Evolutionary conservation across 345 rosid species (phyloP).

Genomic region (Heritiera littoralis): DNA sequence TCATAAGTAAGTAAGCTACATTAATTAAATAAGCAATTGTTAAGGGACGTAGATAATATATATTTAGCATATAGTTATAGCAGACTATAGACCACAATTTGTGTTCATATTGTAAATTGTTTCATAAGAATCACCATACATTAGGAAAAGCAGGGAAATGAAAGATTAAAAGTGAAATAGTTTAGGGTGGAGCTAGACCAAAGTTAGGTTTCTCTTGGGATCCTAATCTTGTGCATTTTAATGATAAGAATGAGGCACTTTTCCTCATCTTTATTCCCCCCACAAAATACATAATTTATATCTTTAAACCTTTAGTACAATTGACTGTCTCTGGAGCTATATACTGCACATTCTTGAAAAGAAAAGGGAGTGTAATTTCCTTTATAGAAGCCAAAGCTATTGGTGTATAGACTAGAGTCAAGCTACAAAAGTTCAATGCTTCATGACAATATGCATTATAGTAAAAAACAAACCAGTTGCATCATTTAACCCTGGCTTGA

Average conservation of each 20-base stretch:
- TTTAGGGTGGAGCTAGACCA: conserved; percentile 11
- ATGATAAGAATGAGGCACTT: not conserved
- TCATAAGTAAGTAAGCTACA: not conserved
- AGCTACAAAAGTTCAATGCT: not conserved
- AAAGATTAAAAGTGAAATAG: not conserved
- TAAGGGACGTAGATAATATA: not conserved
- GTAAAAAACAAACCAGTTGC: conserved; percentile 1
- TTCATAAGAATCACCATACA: conserved; percentile 1
- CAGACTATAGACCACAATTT: too few relatives aligned
- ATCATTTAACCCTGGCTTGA: not conserved
- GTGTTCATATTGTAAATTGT: not conserved
- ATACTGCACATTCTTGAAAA: not conserved
- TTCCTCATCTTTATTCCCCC: not conserved
- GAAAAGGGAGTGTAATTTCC: not conserved
- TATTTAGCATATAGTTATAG: not conserved
- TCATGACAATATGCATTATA: not conserved
- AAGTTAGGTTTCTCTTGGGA: conserved; percentile 21
- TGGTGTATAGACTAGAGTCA: not conserved
- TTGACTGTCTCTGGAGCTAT: not conserved
- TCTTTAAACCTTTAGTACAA: not conserved
- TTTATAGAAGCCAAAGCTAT: conserved; percentile 4
- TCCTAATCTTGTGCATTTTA: conserved; percentile 7
- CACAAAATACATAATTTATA: not conserved
- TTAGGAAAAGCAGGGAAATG: not conserved
- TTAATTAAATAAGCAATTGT: not conserved